Evolutionary conservation across 352 stramenopile species (phyloP).

Genomic region (Phytophthora cactorum): DNA sequence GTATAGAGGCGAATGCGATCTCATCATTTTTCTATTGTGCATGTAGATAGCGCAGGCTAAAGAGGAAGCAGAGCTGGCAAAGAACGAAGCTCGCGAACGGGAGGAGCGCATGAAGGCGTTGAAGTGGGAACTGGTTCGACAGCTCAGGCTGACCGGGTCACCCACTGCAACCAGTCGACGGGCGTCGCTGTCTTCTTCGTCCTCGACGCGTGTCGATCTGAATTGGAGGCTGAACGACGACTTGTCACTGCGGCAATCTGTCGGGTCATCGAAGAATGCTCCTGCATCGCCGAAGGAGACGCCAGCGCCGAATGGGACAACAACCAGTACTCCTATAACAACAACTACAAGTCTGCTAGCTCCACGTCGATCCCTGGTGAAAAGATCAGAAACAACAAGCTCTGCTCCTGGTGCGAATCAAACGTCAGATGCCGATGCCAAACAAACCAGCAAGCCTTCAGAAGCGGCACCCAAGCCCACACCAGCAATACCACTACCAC

Average conservation of each 20-base stretch:
- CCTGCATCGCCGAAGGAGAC: background rate
- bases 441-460: conserved; percentile 4
- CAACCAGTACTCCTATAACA: background rate
- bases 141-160: conserved; percentile 41
- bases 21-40: background rate
- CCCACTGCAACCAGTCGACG: conserved; percentile 19
- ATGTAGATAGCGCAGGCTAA: conserved; percentile 53
- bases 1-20: background rate
- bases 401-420: conserved; percentile 5
- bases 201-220: conserved; percentile 43
- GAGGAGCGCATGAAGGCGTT: conserved; percentile 76
- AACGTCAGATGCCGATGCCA: conserved; percentile 2
- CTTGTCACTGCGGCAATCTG: conserved; percentile 40
- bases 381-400: background rate
- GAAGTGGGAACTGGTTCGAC: conserved; percentile 78
- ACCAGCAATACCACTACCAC: background rate
- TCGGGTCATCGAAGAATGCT: conserved; percentile 14
- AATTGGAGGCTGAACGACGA: conserved; percentile 67
- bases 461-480: background rate
- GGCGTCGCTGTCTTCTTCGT: conserved; percentile 21
- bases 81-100: conserved; percentile 38
- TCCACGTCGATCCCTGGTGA: conserved; percentile 12
- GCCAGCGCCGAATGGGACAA: background rate
- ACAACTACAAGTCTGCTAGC: conserved; percentile 7
- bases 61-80: conserved; percentile 56